Evolutionary conservation across 495 filamentous ascomycete species (phyloP).

Genomic region (Lasiosphaeria ovina): DNA sequence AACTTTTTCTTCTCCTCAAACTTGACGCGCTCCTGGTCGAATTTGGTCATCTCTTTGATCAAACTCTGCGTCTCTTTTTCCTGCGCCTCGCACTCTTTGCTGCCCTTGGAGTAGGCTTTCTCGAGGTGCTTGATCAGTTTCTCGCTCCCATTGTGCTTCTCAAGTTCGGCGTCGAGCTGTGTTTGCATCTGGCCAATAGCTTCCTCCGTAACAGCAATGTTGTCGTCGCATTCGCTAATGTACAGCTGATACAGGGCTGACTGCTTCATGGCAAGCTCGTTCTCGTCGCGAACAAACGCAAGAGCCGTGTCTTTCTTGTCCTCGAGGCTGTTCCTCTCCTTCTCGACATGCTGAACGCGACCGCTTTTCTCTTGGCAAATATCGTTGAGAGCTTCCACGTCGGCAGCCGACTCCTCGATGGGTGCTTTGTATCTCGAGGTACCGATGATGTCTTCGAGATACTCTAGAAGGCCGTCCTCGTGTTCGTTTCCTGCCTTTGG

Average conservation of each 20-base stretch:
- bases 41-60: conserved; percentile 83
- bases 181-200: conserved; percentile 86
- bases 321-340: conserved; percentile 86
- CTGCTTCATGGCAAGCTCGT: conserved; percentile 86
- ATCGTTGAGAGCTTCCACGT: conserved; percentile 90
- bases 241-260: conserved; percentile 88
- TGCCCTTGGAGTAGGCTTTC: conserved; percentile 75
- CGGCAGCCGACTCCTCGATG: conserved; percentile 86
- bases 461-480: conserved; percentile 93
- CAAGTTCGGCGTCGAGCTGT: conserved; percentile 80
- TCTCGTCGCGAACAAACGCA: conserved; percentile 84
- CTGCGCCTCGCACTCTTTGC: conserved; percentile 76
- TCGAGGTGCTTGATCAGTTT: conserved; percentile 86
- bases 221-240: conserved; percentile 80
- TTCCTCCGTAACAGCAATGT: conserved; percentile 85
- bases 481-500: conserved; percentile 91
- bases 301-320: conserved; percentile 96
- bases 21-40: conserved; percentile 94
- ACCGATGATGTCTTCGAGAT: conserved; percentile 97
- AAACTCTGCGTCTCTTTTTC: conserved; percentile 80
- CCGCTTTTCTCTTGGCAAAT: conserved; percentile 90
- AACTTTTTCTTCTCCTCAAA: conserved; percentile 98
- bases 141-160: conserved; percentile 89
- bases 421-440: conserved; percentile 97
- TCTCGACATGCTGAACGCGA: conserved; percentile 95